Conservation (phyloP, 2,329 filamentous ascomycete species). For the Curvularia sp. region DNA sequence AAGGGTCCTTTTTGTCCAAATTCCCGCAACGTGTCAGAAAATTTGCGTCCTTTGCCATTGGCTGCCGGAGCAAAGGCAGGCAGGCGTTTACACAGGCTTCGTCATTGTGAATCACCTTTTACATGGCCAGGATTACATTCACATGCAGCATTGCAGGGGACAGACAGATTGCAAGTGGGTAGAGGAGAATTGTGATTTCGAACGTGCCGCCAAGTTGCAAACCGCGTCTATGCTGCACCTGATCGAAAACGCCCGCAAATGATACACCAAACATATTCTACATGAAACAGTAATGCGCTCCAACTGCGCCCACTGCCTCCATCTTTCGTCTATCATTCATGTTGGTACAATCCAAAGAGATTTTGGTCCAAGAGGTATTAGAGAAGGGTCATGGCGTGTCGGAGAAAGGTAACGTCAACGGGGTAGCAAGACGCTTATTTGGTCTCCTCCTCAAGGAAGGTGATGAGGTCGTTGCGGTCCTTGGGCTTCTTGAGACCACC, state of each 20-base stretch:
- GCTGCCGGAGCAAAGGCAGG: neutral
- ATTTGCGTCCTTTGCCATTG: slow-evolving; percentile 27
- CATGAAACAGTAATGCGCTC: slow-evolving; percentile 37
- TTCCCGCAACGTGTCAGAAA: slow-evolving; percentile 31
- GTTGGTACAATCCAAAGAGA: slow-evolving; percentile 46
- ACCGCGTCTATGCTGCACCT: slow-evolving; percentile 46
- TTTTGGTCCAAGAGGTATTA: slow-evolving; percentile 35
- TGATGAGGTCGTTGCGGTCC: slow-evolving; percentile 99
- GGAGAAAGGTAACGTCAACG: slow-evolving; percentile 26
- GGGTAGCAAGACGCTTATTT: slow-evolving; percentile 61
- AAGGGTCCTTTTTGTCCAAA: slow-evolving; percentile 14
- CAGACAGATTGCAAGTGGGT: neutral
- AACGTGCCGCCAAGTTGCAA: slow-evolving; percentile 46
- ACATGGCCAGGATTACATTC: neutral
- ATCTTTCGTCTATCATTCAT: slow-evolving; percentile 52
- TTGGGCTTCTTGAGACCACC: slow-evolving; percentile 99
- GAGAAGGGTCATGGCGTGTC: slow-evolving; percentile 38
- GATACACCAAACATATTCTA: slow-evolving; percentile 49
- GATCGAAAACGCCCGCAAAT: slow-evolving; percentile 42
- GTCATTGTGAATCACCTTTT: neutral
- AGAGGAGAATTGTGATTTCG: slow-evolving; percentile 49
- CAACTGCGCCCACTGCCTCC: slow-evolving; percentile 35
- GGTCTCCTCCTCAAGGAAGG: slow-evolving; percentile 75
- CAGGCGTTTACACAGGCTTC: neutral
- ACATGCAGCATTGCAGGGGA: neutral